phyloP scores from a whole-genome alignment of 2,329 filamentous ascomycete genomes.

The Torrubiellomyces zombiae region DNA sequence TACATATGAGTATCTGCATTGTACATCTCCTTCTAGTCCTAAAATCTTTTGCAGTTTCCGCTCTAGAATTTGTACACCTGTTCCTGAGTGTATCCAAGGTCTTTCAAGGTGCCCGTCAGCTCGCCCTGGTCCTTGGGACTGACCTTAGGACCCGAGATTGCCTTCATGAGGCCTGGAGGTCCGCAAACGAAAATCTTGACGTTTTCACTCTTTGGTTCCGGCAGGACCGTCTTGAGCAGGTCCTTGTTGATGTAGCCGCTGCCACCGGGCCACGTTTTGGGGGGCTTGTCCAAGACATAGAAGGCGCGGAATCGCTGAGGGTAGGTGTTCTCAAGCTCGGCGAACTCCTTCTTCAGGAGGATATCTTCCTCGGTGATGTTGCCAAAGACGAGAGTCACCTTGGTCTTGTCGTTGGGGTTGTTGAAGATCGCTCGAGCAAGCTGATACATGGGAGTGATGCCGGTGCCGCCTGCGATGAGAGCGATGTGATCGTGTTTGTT shows the following conservation, averaged over 20 bases:
- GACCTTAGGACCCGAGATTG: conserved; percentile 76
- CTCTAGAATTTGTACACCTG: conserved; percentile 88
- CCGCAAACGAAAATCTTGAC: conserved; percentile 96
- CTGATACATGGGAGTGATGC: conserved; percentile 97
- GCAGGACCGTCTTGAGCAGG: conserved; percentile 83
- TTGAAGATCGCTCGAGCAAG: conserved; percentile 81
- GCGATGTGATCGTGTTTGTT: conserved; percentile 92
- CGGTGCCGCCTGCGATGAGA: conserved; percentile 83
- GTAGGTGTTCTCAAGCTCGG: conserved; percentile 83
- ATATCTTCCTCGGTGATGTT: conserved; percentile 87
- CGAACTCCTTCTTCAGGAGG: conserved; percentile 69
- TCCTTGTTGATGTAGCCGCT: conserved; percentile 81
- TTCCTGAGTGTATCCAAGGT: conserved; percentile 52
- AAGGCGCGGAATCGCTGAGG: conserved; percentile 91
- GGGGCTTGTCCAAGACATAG: conserved; percentile 74
- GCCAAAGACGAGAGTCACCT: conserved; percentile 88
- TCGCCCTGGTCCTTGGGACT: conserved; percentile 92
- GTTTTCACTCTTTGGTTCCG: conserved; percentile 79
- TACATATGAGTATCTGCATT: background rate
- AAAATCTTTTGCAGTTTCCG: no score
- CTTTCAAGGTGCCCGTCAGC: conserved; percentile 62
- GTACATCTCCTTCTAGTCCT: background rate
- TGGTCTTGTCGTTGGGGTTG: conserved; percentile 92
- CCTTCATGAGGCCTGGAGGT: conserved; percentile 84
- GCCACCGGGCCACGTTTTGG: conserved; percentile 61